Evolutionary conservation across 2,329 filamentous ascomycete species (phyloP).

Genomic region (Teratosphaeria destructans): DNA sequence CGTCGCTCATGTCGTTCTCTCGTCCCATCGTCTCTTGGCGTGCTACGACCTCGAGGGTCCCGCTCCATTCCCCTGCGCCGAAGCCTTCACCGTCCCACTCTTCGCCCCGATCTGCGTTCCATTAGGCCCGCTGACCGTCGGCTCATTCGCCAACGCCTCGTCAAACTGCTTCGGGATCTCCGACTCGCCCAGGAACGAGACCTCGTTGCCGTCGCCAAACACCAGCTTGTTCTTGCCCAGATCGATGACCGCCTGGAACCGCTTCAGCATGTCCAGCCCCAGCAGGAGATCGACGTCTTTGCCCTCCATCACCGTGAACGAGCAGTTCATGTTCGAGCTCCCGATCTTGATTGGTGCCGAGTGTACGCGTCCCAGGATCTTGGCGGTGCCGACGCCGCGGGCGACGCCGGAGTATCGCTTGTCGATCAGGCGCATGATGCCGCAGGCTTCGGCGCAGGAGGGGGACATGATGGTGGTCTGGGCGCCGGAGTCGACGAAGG

Average conservation of each 20-base stretch:
- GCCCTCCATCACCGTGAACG: slow-evolving; percentile 98
- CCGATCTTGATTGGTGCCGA: slow-evolving; percentile 92
- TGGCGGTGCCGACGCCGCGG: slow-evolving; percentile 85
- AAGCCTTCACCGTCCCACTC: slow-evolving; percentile 56
- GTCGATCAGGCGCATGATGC: slow-evolving; percentile 93
- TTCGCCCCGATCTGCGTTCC: slow-evolving; percentile 81
- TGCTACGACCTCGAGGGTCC: neutral
- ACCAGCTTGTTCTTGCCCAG: slow-evolving; percentile 72
- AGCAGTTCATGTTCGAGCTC: slow-evolving; percentile 74
- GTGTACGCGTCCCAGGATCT: slow-evolving; percentile 89
- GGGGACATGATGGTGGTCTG: slow-evolving; percentile 99
- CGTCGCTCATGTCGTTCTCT: too few species aligned
- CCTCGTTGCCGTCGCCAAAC: slow-evolving; percentile 63
- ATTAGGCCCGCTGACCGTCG: slow-evolving; percentile 71
- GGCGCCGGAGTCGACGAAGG: slow-evolving; percentile 91
- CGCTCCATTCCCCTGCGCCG: neutral
- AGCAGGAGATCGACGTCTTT: slow-evolving; percentile 90
- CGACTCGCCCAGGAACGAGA: slow-evolving; percentile 81
- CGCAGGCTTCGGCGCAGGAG: slow-evolving; percentile 77
- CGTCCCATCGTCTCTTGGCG: neutral
- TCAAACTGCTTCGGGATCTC: slow-evolving; percentile 83
- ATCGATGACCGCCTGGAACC: slow-evolving; percentile 89
- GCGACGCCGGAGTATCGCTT: slow-evolving; percentile 85
- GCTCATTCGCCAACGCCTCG: slow-evolving; percentile 64
- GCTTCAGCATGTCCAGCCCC: slow-evolving; percentile 91